A percentile compares a stretch with the other conserved stretches of the same genome.
Evolutionary conservation across 2,329 filamentous ascomycete species (phyloP).

Genomic region (Dendrostoma leiphaemia): DNA sequence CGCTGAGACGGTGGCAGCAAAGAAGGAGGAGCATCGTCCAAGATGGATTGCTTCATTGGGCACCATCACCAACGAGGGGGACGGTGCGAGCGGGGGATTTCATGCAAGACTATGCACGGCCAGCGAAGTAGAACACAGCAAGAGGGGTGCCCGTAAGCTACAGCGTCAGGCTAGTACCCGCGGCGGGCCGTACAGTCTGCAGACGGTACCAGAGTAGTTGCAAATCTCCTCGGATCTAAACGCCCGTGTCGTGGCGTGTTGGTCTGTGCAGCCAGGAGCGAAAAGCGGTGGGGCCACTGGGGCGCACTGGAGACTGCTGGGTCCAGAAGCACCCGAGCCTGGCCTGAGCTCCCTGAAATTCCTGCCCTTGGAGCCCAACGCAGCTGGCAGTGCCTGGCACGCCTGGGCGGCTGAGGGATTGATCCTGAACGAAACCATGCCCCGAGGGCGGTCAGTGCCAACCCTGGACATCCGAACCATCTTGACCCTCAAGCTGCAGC

Average conservation of each 20-base stretch:
- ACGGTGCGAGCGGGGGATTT: background rate
- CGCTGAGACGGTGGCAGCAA: background rate
- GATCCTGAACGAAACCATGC: background rate
- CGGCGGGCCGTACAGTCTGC: conserved; percentile 1
- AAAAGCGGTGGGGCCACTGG: background rate
- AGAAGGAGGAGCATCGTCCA: background rate
- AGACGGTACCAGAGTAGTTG: no score
- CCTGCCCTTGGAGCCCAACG: no score
- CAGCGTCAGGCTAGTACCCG: background rate
- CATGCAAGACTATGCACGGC: background rate
- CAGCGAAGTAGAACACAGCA: background rate
- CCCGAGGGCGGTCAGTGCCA: background rate
- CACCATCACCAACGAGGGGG: background rate
- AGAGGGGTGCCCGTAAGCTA: background rate
- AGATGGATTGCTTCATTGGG: background rate
- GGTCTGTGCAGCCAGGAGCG: background rate
- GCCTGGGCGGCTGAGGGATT: no score
- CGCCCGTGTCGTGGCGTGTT: background rate
- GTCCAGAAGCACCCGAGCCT: background rate
- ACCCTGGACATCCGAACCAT: no score
- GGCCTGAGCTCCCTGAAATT: background rate
- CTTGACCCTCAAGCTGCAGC: no score
- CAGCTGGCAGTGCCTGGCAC: background rate
- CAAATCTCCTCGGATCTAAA: background rate
- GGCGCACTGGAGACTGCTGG: no score